These are phyloP conservation scores for Leishmania guyanensis DNA, from an alignment of 208 protist species.

Conservation along the genomic window DNA sequence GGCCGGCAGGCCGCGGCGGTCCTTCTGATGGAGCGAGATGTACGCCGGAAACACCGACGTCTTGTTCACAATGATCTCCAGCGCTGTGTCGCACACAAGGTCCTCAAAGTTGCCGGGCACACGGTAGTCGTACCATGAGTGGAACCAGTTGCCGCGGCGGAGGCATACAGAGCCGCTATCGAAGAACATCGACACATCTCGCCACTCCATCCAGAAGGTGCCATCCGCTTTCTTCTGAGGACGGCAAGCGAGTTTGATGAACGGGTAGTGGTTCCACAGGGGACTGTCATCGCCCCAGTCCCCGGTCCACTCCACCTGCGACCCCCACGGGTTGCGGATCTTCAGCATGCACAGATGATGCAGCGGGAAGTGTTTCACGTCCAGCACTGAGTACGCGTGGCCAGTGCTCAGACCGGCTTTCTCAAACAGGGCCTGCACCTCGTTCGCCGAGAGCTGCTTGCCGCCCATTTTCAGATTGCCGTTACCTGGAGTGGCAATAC, in stretches of 20 bases:
- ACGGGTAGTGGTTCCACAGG: constrained; percentile 52
- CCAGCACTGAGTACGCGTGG: constrained; percentile 72
- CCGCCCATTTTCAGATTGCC: constrained; percentile 38
- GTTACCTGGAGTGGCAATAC: constrained; percentile 50
- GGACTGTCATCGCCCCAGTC: constrained; percentile 60
- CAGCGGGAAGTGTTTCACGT: constrained; percentile 52
- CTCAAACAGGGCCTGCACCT: constrained; percentile 42
- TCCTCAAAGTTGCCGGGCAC: constrained; percentile 47
- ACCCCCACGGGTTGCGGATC: constrained; percentile 77
- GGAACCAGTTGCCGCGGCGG: constrained; percentile 41
- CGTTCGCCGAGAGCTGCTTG: constrained; percentile 18
- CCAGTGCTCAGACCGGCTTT: constrained; percentile 54
- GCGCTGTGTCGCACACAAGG: constrained; percentile 39
- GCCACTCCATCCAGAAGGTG: constrained; percentile 81
- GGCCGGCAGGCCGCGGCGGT: constrained; percentile 43
- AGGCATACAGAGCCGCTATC: constrained; percentile 67
- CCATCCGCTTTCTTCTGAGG: constrained; percentile 55
- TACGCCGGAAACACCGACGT: constrained; percentile 38
- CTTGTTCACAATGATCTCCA: constrained; percentile 47
- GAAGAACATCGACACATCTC: constrained; percentile 68
- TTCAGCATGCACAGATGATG: constrained; percentile 60
- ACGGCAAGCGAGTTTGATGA: constrained; percentile 49
- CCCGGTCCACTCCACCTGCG: constrained; percentile 65
- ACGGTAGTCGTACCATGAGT: constrained; percentile 56
- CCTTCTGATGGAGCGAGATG: constrained; percentile 56